Base-by-base conservation (phyloP, 768 basidiomycete genomes). In the Mrakia frigida region DNA sequence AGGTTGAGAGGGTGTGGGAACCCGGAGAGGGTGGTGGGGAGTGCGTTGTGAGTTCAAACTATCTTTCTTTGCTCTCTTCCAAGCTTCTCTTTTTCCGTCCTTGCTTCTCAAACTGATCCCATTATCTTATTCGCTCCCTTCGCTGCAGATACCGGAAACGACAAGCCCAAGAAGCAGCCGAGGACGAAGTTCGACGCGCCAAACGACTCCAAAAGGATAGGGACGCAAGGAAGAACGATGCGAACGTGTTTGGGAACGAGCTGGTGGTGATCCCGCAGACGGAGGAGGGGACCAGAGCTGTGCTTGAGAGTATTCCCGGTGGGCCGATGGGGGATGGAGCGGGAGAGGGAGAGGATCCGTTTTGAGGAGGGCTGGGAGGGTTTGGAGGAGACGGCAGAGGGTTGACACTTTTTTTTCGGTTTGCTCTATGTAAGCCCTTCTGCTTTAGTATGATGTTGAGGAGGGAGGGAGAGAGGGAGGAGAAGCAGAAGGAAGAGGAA, bases 21-120 rank as follows among this genome's bases (percentile, higher is more conserved):
- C 81, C 97, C 97, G 6, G 94, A 96, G 83, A 97, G 95, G 83
- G 90, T 96, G 7, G 89, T 90, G 18, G 94, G 94, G n/a, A 96
- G 90, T 78, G 83, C 83, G 6, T 73, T 85, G 84, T 83, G 56
- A 72, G 84, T 83, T 18, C 25, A 16, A 33, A 9, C 52, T 46
- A 59, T 25, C 16, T 7, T 11, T 60, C 18, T 28, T 74, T 23
- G 21, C 39, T 6, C 69, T 25, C 14, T 73, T 56, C 67, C 16
- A 0, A 3, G 37, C 41, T 18, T 59, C 50, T 39, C 37, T 28
- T 18, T 16, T 25, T 21, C 56, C 2, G 46, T 41, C 23, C 37
- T 16, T n/a, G n/a, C 31, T n/a, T 1, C 60, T 53, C 25, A 14
- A 21, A 23, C 41, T 28, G 43, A 39, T 31, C 31, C n/a, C 16